Evolutionary conservation across 768 basidiomycete genomes (phyloP).

Genomic region (Russula emetica): DNA sequence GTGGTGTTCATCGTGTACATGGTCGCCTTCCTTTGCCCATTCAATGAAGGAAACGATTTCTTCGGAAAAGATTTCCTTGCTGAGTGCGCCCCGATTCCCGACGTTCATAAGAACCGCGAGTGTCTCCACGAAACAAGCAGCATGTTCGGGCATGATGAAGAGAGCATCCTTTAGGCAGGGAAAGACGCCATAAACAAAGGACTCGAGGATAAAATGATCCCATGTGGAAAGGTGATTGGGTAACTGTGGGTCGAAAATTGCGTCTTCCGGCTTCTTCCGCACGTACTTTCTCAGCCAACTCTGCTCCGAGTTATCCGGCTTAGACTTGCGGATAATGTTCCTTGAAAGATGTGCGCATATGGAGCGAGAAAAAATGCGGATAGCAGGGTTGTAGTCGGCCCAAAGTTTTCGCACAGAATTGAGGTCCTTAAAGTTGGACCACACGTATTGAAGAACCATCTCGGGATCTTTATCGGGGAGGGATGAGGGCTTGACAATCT

Average conservation of each 20-base stretch:
- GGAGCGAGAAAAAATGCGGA: no score
- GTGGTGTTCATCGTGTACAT: no score
- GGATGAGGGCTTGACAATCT: not conserved
- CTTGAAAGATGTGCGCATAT: not conserved
- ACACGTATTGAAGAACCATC: not conserved
- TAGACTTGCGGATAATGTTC: no score
- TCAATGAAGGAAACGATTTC: no score
- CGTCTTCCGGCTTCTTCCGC: no score
- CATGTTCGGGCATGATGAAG: not conserved
- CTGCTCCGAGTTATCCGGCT: no score
- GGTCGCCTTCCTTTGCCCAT: no score
- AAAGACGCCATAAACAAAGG: not conserved
- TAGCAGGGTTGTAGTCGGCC: not conserved
- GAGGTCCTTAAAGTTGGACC: not conserved
- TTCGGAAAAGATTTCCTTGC: not conserved
- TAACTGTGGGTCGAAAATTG: not conserved
- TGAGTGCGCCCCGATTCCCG: not conserved
- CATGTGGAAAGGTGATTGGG: not conserved
- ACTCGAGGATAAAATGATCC: not conserved
- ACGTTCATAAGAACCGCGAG: slow-evolving; percentile 10
- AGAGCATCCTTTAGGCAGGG: not conserved
- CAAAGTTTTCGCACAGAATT: not conserved
- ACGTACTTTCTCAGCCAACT: no score
- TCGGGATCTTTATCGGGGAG: no score
- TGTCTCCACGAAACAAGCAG: slow-evolving; percentile 1